phyloP scores from a whole-genome alignment of 2,329 filamentous ascomycete genomes.

The Atkinsonella texensis region DNA sequence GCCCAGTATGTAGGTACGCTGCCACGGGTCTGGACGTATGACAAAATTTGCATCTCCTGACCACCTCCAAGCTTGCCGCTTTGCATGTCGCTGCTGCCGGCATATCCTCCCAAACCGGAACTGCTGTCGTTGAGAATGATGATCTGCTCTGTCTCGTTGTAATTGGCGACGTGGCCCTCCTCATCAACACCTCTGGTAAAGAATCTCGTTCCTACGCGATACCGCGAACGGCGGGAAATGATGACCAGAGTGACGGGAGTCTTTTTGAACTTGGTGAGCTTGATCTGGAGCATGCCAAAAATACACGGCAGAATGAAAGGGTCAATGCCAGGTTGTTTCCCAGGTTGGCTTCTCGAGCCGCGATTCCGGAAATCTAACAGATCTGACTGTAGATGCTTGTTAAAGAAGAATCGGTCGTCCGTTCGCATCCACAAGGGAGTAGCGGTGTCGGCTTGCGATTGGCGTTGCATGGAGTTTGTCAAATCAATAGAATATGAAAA shows the following conservation, averaged over 20 bases:
- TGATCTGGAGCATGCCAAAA: slow-evolving; percentile 91
- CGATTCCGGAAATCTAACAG: slow-evolving; percentile 73
- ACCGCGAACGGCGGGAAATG: slow-evolving; percentile 78
- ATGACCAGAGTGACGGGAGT: slow-evolving; percentile 75
- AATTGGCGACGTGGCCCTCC: slow-evolving; percentile 91
- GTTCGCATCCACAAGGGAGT: slow-evolving; percentile 80
- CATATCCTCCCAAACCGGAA: slow-evolving; percentile 66
- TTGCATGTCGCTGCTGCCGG: slow-evolving; percentile 62
- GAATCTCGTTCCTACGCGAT: slow-evolving; percentile 84
- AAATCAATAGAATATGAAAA: slow-evolving; percentile 96
- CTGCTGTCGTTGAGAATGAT: slow-evolving; percentile 76
- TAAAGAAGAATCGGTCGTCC: slow-evolving; percentile 99
- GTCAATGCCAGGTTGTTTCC: slow-evolving; percentile 65
- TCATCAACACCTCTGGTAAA: slow-evolving; percentile 92
- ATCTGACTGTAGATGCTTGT: slow-evolving; percentile 82
- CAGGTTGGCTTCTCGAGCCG: slow-evolving; percentile 50
- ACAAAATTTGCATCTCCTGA: slow-evolving; percentile 76
- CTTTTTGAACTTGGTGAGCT: slow-evolving; percentile 72
- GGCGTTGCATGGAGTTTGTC: slow-evolving; percentile 93
- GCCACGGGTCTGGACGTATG: slow-evolving; percentile 92
- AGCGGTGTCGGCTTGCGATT: slow-evolving; percentile 61
- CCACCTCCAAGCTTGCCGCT: slow-evolving; percentile 55
- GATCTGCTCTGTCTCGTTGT: slow-evolving; percentile 95
- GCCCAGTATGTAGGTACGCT: slow-evolving; percentile 95
- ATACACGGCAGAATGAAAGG: slow-evolving; percentile 92